Evolutionary conservation across 306 rosid species (phyloP), one percentile per base, ranked within the genome.

Genomic region (Cucurbita ficifolia): DNA sequence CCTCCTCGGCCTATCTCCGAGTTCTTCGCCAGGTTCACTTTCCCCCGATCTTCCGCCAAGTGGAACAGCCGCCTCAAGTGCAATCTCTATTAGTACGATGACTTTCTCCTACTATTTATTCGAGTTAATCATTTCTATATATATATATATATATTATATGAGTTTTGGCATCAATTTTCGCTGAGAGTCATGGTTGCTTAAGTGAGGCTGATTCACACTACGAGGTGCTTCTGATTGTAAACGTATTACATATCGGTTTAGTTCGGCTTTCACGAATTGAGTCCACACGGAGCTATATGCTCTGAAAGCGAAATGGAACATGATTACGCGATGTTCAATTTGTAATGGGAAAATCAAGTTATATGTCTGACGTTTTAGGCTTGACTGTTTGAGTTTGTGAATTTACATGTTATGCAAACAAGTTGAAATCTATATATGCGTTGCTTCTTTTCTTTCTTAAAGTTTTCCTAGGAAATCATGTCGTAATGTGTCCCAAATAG

Each of bases 41-140:
- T 81, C 50, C 99, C 99, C 22, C 75, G 96, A 85, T 89, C 99
- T 22, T 88, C 78, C 33, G 40, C 91, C 81, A 91, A 91, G 79
- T 95, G 97, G 99, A 88, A 74, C 60, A 88, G 96, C 88, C 97
- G 99, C 77, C 89, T 95, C 86, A 95, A 95, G 86, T 95, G 99
- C 99, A 95, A 95, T 70, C 89, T 95, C 78, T 91, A 95, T 86
- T 95, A 95, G 99, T 95, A 85, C 75, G 78, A 58, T 40, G n/a
- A 43, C 13, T 11, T 3, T 49, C 53, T 67, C 38, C 18, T 43
- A 19, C 74, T 24, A 48, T n/a, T 67, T 10, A 0, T 21, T 33
- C 3, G 49, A 24, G n/a, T n/a, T 81, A 8, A 17, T 19, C 17
- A 6, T 19, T 5, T 51, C 55, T 16, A 5, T 51, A 10, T 38